Evolutionary conservation across 768 basidiomycete species (phyloP).

Genomic region (Pleurotus sapidus): DNA sequence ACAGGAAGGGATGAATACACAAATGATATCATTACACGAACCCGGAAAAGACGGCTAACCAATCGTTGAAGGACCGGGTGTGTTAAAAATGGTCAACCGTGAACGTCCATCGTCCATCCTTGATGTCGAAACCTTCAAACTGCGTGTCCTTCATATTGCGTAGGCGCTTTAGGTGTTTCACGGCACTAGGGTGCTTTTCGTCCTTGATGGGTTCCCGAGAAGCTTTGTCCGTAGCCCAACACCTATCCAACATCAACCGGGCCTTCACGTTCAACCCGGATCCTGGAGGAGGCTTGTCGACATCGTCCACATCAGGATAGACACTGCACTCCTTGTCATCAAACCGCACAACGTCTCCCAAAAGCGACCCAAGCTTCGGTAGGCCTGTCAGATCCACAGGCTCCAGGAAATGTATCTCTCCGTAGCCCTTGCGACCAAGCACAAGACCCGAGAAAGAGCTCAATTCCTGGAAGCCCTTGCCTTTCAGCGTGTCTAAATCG

Average conservation of each 20-base stretch:
- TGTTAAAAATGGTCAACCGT: constrained; percentile 87
- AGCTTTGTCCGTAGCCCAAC: constrained; percentile 91
- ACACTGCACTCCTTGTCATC: constrained; percentile 91
- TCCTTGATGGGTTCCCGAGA: constrained; percentile 90
- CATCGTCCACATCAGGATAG: constrained; percentile 87
- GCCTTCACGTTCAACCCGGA: constrained; percentile 89
- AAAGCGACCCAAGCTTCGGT: constrained; percentile 71
- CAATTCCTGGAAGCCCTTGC: constrained; percentile 70
- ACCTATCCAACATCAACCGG: constrained; percentile 68
- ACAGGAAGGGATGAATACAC: background rate
- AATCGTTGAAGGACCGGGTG: background rate
- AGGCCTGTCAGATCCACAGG: constrained; percentile 86
- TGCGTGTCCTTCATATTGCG: constrained; percentile 83
- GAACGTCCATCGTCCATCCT: constrained; percentile 90
- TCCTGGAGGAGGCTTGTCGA: constrained; percentile 79
- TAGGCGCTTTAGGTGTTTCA: constrained; percentile 77
- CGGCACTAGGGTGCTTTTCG: constrained; percentile 59
- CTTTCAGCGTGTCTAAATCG: constrained; percentile 66
- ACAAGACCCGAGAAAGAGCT: constrained; percentile 71
- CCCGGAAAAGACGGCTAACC: constrained; percentile 2
- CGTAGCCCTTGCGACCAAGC: constrained; percentile 90
- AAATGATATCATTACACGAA: constrained; percentile 8
- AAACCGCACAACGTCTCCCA: constrained; percentile 87
- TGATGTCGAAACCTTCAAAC: constrained; percentile 77
- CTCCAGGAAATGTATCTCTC: constrained; percentile 80